A percentile compares a stretch with the other conserved stretches of the same genome.
Evolutionary conservation across 257 asterid genomes (phyloP).

Genomic region (Anisodus tanguticus): DNA sequence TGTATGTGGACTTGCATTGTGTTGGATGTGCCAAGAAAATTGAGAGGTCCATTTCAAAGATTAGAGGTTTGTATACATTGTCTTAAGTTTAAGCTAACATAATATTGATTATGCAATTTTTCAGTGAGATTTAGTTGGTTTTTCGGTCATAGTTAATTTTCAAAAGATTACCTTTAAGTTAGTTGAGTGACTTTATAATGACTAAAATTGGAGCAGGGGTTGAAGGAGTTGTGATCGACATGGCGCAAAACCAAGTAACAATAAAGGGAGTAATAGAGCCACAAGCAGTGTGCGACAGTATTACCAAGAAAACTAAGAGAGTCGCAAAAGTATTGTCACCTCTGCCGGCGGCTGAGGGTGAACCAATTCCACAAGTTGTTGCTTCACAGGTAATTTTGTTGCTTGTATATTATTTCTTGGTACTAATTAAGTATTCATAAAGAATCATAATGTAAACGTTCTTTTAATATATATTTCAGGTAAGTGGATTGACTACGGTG

Average conservation of each 20-base stretch:
- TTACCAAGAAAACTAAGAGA: constrained; percentile 70
- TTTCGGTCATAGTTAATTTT: too few species aligned
- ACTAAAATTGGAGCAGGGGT: constrained; percentile 51
- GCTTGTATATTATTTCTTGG: background rate
- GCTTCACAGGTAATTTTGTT: constrained; percentile 65
- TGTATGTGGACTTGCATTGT: constrained; percentile 81
- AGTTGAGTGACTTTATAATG: too few species aligned
- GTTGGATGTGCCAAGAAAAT: constrained; percentile 89
- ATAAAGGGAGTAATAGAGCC: constrained; percentile 83
- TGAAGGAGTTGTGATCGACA: constrained; percentile 65
- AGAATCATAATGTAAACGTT: background rate
- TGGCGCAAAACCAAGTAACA: constrained; percentile 71
- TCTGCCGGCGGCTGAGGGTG: constrained; percentile 65
- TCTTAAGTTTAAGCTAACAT: background rate
- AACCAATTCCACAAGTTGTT: constrained; percentile 72
- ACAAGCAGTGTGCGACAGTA: constrained; percentile 64
- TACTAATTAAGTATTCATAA: background rate
- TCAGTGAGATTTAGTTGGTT: too few species aligned
- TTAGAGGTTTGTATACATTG: constrained; percentile 59
- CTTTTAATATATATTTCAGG: constrained; percentile 43
- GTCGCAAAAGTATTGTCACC: constrained; percentile 72
- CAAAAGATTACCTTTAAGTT: too few species aligned
- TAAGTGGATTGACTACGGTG: constrained; percentile 59
- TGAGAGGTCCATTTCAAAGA: constrained; percentile 66
- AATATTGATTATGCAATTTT: too few species aligned